Evolutionary conservation across 73 alveolate species (phyloP).

Genomic region (Tetrahymena borealis): DNA sequence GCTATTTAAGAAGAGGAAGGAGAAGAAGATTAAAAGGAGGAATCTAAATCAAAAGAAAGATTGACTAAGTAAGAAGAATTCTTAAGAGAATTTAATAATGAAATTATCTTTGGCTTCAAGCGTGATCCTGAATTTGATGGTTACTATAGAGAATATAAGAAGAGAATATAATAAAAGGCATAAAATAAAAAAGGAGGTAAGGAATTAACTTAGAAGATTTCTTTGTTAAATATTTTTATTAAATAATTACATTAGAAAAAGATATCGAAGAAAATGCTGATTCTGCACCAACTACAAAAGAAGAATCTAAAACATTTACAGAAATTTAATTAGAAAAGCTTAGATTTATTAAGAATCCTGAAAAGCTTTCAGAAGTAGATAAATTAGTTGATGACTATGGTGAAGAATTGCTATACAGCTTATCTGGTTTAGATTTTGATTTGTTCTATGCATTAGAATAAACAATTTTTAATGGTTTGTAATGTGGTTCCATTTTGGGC

Average conservation of each 20-base stretch:
- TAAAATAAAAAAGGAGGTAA: not conserved
- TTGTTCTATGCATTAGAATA: conserved; percentile 22
- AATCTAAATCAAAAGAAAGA: not conserved
- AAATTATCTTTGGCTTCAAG: conserved; percentile 31
- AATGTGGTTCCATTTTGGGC: conserved; percentile 8
- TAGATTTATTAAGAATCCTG: conserved; percentile 35
- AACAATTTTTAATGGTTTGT: not conserved
- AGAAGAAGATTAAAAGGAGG: not conserved
- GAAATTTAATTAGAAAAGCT: not conserved
- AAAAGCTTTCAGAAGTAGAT: conserved; percentile 12
- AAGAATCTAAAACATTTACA: not conserved
- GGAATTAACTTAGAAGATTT: too few relatives aligned
- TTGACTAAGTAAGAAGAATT: not conserved
- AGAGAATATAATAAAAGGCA: not conserved
- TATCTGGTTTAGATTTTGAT: conserved; percentile 3
- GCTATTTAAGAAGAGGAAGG: conserved; percentile 14
- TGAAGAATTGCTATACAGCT: conserved; percentile 16
- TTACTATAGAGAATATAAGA: conserved; percentile 12
- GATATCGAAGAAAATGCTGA: not conserved
- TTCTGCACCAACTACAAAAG: too few relatives aligned
- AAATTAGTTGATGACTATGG: conserved; percentile 21
- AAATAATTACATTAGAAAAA: not conserved
- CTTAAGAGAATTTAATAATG: not conserved
- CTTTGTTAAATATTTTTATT: not conserved
- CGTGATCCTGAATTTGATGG: conserved; percentile 29